phyloP scores from a whole-genome alignment of 2,329 filamentous ascomycete species.

The Calonectria hongkongensis region DNA sequence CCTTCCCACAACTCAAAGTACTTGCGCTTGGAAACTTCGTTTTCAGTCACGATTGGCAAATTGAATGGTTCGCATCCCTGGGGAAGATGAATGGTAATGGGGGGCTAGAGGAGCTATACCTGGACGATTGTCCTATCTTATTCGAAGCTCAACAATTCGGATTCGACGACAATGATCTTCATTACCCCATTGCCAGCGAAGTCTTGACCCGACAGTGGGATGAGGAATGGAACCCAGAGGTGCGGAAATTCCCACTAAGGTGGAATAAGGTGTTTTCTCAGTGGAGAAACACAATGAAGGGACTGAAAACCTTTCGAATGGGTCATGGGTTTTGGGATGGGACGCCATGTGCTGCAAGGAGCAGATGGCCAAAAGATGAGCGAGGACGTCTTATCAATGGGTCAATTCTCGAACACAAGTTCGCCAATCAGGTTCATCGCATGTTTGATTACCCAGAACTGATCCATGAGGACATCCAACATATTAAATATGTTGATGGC shows the following conservation, averaged over 20 bases:
- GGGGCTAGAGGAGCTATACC: conserved; percentile 61
- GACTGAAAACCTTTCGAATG: conserved; percentile 36
- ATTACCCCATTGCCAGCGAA: conserved; percentile 5
- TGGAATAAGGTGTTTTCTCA: conserved; percentile 41
- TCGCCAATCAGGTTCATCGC: not conserved
- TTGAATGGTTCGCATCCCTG: conserved; percentile 67
- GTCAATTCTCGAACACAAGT: no score
- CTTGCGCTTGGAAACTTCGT: conserved; percentile 64
- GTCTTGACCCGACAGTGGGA: not conserved
- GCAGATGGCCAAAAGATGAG: no score
- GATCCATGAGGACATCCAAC: not conserved
- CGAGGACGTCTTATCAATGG: no score
- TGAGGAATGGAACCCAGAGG: not conserved
- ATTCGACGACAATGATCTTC: conserved; percentile 16
- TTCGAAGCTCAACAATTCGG: conserved; percentile 10
- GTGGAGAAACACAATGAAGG: conserved; percentile 39
- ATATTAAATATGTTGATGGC: not conserved
- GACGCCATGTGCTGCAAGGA: not conserved
- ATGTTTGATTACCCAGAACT: not conserved
- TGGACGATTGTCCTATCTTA: conserved; percentile 65
- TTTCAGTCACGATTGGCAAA: conserved; percentile 66
- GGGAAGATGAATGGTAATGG: conserved; percentile 40
- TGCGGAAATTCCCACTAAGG: not conserved
- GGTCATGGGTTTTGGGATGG: conserved; percentile 11
- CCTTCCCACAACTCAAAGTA: conserved; percentile 62